Evolutionary conservation across 257 asterid genomes (phyloP).

Genomic region (Solanum neorickii): DNA sequence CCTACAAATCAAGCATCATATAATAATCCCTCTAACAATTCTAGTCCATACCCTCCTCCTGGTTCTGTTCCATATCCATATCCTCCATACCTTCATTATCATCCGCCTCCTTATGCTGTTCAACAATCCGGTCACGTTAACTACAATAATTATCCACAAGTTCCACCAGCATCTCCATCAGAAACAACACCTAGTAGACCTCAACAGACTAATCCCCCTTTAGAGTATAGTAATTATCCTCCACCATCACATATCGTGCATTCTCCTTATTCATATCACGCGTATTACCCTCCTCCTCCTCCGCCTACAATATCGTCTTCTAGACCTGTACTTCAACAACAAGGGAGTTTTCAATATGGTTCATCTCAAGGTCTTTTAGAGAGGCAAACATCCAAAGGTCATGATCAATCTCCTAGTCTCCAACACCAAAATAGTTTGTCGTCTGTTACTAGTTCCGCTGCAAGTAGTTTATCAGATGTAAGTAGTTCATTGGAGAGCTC

Average conservation of each 20-base stretch:
- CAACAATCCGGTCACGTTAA: slow-evolving; percentile 21
- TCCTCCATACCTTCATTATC: slow-evolving; percentile 38
- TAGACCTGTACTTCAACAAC: slow-evolving; percentile 20
- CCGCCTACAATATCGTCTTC: slow-evolving; percentile 6
- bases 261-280: slow-evolving; percentile 32
- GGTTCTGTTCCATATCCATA: slow-evolving; percentile 24
- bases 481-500: slow-evolving; percentile 8
- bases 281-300: slow-evolving; percentile 31
- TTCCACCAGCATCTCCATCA: slow-evolving; percentile 9
- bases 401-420: slow-evolving; percentile 12
- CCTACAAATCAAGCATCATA: slow-evolving; percentile 18
- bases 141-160: slow-evolving; percentile 18
- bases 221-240: slow-evolving; percentile 16
- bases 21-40: slow-evolving; percentile 18
- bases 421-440: slow-evolving; percentile 29
- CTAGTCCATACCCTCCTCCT: slow-evolving; percentile 18
- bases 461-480: background rate
- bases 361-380: slow-evolving; percentile 26
- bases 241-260: slow-evolving; percentile 28
- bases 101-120: slow-evolving; percentile 32
- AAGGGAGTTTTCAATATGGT: slow-evolving; percentile 34
- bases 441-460: background rate
- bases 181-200: background rate
- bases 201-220: background rate
- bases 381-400: slow-evolving; percentile 24